A percentile compares a stretch with the other conserved stretches of the same genome.
Evolutionary conservation across 441 rosid genomes (phyloP).

Genomic region (Theobroma grandiflorum): DNA sequence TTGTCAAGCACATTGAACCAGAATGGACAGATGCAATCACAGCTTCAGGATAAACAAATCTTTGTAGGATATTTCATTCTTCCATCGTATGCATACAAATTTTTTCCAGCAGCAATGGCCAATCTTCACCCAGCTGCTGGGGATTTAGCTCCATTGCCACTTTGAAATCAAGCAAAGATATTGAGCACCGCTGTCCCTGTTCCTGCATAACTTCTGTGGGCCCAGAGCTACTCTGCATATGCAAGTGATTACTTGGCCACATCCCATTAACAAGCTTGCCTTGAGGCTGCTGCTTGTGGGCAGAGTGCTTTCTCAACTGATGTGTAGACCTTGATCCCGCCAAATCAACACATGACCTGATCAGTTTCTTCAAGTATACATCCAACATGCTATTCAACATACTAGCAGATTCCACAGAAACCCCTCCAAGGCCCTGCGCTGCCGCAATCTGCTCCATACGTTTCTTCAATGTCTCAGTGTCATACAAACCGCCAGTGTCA

Average conservation of each 20-base stretch:
- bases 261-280: slow-evolving; percentile 60
- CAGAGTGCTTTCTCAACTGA: slow-evolving; percentile 50
- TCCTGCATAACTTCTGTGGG: slow-evolving; percentile 51
- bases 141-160: slow-evolving; percentile 94
- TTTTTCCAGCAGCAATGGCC: slow-evolving; percentile 88
- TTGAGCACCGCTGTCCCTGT: slow-evolving; percentile 45
- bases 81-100: slow-evolving; percentile 63
- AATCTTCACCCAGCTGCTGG: slow-evolving; percentile 88
- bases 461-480: slow-evolving; percentile 67
- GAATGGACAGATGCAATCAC: slow-evolving; percentile 33
- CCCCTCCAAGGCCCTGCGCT: slow-evolving; percentile 81
- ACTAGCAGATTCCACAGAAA: slow-evolving; percentile 79
- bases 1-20: slow-evolving; percentile 47
- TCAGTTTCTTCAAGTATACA: slow-evolving; percentile 79
- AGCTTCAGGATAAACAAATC: slow-evolving; percentile 41
- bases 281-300: slow-evolving; percentile 63
- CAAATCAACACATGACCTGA: slow-evolving; percentile 69
- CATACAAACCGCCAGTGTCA: slow-evolving; percentile 69
- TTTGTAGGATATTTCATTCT: slow-evolving; percentile 52
- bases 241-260: slow-evolving; percentile 66
- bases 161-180: slow-evolving; percentile 84
- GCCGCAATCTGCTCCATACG: slow-evolving; percentile 82
- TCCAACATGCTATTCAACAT: slow-evolving; percentile 72
- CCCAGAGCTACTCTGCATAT: slow-evolving; percentile 52
- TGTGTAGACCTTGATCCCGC: slow-evolving; percentile 59